phyloP scores from a whole-genome alignment of 371 early-diverging fungal species.

The Blakeslea trispora region DNA sequence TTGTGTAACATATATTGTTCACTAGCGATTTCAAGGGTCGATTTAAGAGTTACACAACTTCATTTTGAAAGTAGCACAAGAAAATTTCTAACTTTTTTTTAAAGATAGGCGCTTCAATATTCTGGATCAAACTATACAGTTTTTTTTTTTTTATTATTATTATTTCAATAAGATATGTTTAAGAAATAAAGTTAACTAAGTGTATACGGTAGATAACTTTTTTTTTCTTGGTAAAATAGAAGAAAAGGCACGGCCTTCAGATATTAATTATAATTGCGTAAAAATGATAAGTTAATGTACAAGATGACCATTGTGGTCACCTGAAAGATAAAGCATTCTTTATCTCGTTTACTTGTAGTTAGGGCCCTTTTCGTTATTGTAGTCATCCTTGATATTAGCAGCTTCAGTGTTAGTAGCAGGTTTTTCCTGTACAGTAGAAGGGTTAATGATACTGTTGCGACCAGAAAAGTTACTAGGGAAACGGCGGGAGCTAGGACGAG shows the following conservation, averaged over 20 bases:
- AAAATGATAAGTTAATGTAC: not conserved
- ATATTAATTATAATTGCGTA: not conserved
- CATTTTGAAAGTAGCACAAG: not conserved
- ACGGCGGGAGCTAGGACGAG: conserved; percentile 46
- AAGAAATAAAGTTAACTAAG: conserved; percentile 13
- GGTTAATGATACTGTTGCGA: conserved; percentile 13
- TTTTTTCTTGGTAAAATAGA: no score
- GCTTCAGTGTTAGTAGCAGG: conserved; percentile 33
- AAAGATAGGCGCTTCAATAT: not conserved
- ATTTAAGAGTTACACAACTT: not conserved
- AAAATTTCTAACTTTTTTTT: not conserved
- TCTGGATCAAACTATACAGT: not conserved
- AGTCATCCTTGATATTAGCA: conserved; percentile 40
- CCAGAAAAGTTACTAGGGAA: conserved; percentile 47
- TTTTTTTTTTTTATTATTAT: not conserved
- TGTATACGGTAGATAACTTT: conserved; percentile 7
- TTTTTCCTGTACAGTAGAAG: conserved; percentile 24
- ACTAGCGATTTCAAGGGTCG: not conserved
- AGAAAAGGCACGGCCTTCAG: conserved; percentile 7
- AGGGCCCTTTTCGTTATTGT: conserved; percentile 38
- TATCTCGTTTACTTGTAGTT: conserved; percentile 36
- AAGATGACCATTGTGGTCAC: not conserved
- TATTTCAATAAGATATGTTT: not conserved
- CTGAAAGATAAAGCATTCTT: conserved; percentile 5
- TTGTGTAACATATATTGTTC: not conserved